Evolutionary conservation across 345 rosid species (phyloP).

Genomic region (Brassica rapa): DNA sequence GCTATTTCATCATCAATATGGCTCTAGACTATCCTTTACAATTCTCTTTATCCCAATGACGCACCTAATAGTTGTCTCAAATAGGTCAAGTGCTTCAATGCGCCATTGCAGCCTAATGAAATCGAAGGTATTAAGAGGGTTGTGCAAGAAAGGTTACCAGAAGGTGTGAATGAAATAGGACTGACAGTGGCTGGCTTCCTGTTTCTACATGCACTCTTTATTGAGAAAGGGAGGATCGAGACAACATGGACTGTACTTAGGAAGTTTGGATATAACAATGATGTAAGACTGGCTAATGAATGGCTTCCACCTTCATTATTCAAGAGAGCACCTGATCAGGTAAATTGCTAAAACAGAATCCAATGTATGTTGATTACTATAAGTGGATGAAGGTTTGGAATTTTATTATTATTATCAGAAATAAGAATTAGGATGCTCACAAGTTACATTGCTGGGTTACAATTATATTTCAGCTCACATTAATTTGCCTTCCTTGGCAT

Average conservation of each 20-base stretch:
- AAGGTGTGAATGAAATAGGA: background rate
- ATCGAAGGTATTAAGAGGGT: background rate
- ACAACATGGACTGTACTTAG: background rate
- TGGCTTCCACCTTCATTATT: background rate
- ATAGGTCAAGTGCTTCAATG: background rate
- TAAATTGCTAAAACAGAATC: background rate
- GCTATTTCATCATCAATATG: background rate
- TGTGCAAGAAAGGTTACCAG: background rate
- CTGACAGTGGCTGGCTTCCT: background rate
- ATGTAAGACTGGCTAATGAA: background rate
- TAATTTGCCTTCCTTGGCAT: background rate
- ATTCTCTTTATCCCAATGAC: background rate
- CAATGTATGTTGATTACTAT: background rate
- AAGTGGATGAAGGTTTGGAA: background rate
- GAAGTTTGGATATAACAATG: background rate
- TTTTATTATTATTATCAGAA: background rate
- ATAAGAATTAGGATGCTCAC: background rate
- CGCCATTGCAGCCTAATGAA: background rate
- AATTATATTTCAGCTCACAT: too few species aligned
- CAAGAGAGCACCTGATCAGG: conserved; percentile 3
- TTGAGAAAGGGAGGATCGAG: background rate
- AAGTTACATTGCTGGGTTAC: background rate
- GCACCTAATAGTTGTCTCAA: background rate
- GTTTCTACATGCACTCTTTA: background rate
- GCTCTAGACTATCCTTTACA: background rate